These are phyloP conservation scores for Bidens hawaiensis DNA, from an alignment of 140 eudicot genomes.

Conservation along the genomic window DNA sequence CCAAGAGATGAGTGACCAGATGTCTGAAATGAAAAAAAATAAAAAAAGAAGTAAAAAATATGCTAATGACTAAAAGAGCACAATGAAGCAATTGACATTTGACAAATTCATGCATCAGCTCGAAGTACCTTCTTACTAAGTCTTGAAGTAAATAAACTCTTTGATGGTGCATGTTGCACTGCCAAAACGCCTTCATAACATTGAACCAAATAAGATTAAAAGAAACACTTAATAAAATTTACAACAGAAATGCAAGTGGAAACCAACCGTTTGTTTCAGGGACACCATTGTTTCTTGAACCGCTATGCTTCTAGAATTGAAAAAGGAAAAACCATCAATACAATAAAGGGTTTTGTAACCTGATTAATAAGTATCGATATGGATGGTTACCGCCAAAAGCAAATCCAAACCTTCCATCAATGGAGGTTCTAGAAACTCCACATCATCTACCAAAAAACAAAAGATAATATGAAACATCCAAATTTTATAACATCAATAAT, in stretches of 20 bases:
- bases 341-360: neutral
- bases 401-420: slow-evolving; percentile 73
- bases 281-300: slow-evolving; percentile 31
- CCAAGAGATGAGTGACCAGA: slow-evolving; percentile 32
- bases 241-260: neutral
- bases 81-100: neutral
- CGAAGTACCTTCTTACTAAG: slow-evolving; percentile 49
- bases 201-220: slow-evolving; percentile 8
- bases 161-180: slow-evolving; percentile 26
- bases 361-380: neutral
- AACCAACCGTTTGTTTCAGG: slow-evolving; percentile 56
- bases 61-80: neutral
- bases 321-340: neutral
- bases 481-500: neutral
- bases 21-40: slow-evolving; percentile 9
- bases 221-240: neutral
- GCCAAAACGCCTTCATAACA: slow-evolving; percentile 38
- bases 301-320: slow-evolving; percentile 39
- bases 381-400: slow-evolving; percentile 47
- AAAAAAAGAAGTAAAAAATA: neutral
- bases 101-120: neutral
- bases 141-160: slow-evolving; percentile 40
- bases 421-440: slow-evolving; percentile 54
- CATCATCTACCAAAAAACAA: slow-evolving; percentile 22
- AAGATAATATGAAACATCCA: neutral